Conservation (phyloP, 768 basidiomycete genomes). For the Tricholoma hemisulphureum region DNA sequence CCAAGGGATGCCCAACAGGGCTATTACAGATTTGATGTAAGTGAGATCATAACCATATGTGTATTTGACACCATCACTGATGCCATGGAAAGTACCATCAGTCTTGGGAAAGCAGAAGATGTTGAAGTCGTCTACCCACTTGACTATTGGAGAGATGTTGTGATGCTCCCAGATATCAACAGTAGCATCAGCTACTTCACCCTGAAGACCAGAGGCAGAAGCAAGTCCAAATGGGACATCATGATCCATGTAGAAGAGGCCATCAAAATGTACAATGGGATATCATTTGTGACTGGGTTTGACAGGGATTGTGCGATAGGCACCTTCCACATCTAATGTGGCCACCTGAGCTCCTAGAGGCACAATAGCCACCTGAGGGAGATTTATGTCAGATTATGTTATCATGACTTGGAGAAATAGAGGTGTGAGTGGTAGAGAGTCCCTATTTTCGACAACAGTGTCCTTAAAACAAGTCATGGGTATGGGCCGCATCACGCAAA, state of each 20-base stretch:
- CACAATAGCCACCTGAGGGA: conserved; percentile 18
- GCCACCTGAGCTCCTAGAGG: conserved; percentile 30
- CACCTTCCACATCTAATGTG: conserved; percentile 27
- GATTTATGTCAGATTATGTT: not conserved
- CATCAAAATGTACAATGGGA: conserved; percentile 14
- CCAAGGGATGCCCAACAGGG: conserved; percentile 22
- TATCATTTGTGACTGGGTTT: conserved; percentile 24
- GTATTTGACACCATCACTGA: not conserved
- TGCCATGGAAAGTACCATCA: not conserved
- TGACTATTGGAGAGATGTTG: too few relatives aligned
- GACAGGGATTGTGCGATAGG: conserved; percentile 28
- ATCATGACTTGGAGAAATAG: not conserved
- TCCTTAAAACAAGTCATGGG: conserved; percentile 1
- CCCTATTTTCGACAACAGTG: not conserved
- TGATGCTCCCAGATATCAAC: too few relatives aligned
- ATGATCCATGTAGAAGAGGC: conserved; percentile 15
- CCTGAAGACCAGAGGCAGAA: too few relatives aligned
- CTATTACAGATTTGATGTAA: conserved; percentile 8
- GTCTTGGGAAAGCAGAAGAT: too few relatives aligned
- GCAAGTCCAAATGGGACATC: too few relatives aligned
- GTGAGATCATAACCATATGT: conserved; percentile 16
- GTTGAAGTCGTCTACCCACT: too few relatives aligned
- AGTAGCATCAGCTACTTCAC: conserved; percentile 31
- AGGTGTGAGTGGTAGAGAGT: not conserved
- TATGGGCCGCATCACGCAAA: too few relatives aligned